Evolutionary conservation across 1,139 yeast genomes (phyloP), one percentile per base, ranked within the genome.

Genomic region (Blastobotrys capitulatus): DNA sequence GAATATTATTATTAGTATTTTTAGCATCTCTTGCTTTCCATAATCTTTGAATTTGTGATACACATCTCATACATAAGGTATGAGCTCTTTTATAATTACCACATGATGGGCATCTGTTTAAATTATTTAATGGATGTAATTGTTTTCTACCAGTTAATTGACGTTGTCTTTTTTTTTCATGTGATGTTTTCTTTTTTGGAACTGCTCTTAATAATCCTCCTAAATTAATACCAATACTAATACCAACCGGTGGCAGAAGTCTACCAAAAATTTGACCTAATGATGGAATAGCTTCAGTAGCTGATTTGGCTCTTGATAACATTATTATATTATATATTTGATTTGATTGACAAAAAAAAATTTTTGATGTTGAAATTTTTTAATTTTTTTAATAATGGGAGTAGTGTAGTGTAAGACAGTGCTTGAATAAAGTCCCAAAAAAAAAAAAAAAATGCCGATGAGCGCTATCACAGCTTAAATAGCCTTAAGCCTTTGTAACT

Each of bases 61-160:
- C 90, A 70, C 98, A 90, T 64, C 86, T 79, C 95, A 88, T 88
- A 69, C 98, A 90, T 66, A 90, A 76, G 50, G 89, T 82, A 67
- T 90, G 96, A 1, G 94, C 82, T 63, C 97, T 77, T 70, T 90
- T 90, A 59, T 81, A 85, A 56, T 86, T 86, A 40, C 98, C 98
- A 71, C 98, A 92, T 0, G 96, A 85, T 4, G 97, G 96, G 67
- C 98, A 92, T 65, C 95, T 79, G 56, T 85, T 87, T 60, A 92
- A 72, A 64, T 86, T 85, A 52, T 82, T 78, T 57, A 86, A 74
- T 48, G 83, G 82, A 65, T 87, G 80, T 57, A 86, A 74, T 62
- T 89, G 94, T 66, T 88, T 90, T 55, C 79, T 76, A 12, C 89
- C 95, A 3, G 96, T 90, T 15, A 87, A 86, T 60, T 86, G 83